A percentile compares a stretch with the other conserved stretches of the same genome.
Conservation (phyloP, 2,329 filamentous ascomycete genomes). For the Talaromyces sp. region DNA sequence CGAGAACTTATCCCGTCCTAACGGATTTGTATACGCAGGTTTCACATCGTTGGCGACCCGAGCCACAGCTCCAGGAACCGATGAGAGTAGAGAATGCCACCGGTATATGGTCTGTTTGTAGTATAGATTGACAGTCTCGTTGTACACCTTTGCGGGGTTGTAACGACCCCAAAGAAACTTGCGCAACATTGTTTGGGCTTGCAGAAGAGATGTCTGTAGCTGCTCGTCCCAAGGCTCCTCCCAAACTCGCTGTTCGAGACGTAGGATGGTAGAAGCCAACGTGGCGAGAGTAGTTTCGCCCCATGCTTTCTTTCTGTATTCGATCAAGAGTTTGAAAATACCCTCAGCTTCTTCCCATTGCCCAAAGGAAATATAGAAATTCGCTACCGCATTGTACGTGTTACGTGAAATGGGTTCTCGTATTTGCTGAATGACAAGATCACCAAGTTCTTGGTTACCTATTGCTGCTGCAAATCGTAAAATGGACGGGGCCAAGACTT, state of each 20-base stretch:
- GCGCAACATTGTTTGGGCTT: conserved; percentile 32
- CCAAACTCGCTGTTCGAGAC: conserved; percentile 29
- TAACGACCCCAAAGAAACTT: conserved; percentile 37
- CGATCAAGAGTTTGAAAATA: conserved; percentile 34
- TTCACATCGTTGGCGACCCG: conserved; percentile 26
- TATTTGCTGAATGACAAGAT: conserved; percentile 30
- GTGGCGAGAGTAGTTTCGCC: conserved; percentile 36
- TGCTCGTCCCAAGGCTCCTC: conserved; percentile 19
- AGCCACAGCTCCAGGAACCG: conserved; percentile 32
- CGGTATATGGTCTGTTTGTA: conserved; percentile 31
- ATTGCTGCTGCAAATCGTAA: conserved; percentile 54
- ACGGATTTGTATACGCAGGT: conserved; percentile 18
- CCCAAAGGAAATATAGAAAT: conserved; percentile 31
- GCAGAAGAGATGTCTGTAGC: conserved; percentile 23
- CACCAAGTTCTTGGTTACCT: conserved; percentile 38
- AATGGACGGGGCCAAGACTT: conserved; percentile 51
- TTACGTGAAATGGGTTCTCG: conserved; percentile 33
- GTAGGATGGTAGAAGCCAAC: conserved; percentile 41
- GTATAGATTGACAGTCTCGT: conserved; percentile 20
- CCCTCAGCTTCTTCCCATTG: conserved; percentile 35
- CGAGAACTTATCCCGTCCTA: conserved; percentile 23
- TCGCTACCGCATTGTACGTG: conserved; percentile 36
- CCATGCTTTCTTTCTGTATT: conserved; percentile 36
- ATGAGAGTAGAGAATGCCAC: conserved; percentile 31
- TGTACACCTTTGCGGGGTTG: conserved; percentile 23